Evolutionary conservation across 805 yeast genomes (phyloP), one percentile per base, ranked within the genome.

Genomic region (Starmera dryadoides): DNA sequence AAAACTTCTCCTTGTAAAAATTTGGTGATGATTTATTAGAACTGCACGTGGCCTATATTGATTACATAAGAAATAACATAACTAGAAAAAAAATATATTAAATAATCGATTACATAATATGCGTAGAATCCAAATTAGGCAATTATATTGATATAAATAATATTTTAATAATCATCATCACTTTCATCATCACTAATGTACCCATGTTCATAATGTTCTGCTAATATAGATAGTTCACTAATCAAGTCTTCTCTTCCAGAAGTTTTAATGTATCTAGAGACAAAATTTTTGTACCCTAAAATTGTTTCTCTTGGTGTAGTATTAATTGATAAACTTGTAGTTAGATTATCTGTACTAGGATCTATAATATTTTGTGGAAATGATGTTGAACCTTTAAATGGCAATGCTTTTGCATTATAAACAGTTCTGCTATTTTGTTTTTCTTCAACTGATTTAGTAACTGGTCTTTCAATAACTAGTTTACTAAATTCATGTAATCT

Each of bases 181-280:
- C 52, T 46, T 35, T 64, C 69, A 12, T 66, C 71, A 47, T 69
- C 73, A 35, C 64, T 68, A 36, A 67, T 64, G 55, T 71, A 76
- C 0, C 82, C 83, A 42, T 58, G 56, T 33, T 72, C 74, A 46
- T 77, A 79, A 38, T 67, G 72, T 3, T 60, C 56, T 1, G 71
- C 67, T 32, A 74, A 38, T 3, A 57, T 53, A 3, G 66, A 70
- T 9, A 79, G 45, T 18, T 67, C 66, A 33, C 79, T 79, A 11
- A 71, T 63, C 36, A 77, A 50, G 32, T 75, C 81, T 32, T 71
- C 77, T 42, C 77, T 61, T 29, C 76, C 82, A 43, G 76, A 82
- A 12, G 55, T 59, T 33, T 55, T 48, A 14, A 64, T 49, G 23
- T 46, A 44, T 33, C 43, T 60, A 2, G 59, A 50, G 1, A 64